phyloP scores from a whole-genome alignment of 371 early-diverging fungal genomes.

The Massospora cicadina region DNA sequence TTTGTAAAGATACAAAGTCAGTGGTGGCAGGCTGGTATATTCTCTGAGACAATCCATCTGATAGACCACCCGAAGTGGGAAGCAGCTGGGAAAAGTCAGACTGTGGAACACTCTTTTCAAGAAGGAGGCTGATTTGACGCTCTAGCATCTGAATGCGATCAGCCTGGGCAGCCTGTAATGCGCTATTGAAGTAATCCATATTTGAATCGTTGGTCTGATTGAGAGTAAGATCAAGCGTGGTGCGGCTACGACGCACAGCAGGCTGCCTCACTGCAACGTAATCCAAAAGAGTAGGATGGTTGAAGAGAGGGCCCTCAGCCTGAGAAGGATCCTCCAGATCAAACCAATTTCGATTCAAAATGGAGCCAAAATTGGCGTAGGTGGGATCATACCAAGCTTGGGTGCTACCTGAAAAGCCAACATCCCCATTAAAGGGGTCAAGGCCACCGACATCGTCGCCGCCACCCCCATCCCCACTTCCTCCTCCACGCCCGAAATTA shows the following conservation, averaged over 20 bases:
- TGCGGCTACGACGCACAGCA: neutral
- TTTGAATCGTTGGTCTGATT: neutral
- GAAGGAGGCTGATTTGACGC: neutral
- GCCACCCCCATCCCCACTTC: slow-evolving; percentile 11
- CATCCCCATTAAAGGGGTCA: neutral
- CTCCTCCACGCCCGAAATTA: slow-evolving; percentile 6
- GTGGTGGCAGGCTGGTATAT: neutral
- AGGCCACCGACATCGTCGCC: slow-evolving; percentile 11
- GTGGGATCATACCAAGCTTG: slow-evolving; percentile 7
- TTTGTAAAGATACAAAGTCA: neutral
- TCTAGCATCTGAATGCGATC: neutral
- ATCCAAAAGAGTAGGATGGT: neutral
- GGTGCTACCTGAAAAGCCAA: neutral
- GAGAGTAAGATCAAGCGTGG: neutral
- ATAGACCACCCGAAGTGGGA: neutral
- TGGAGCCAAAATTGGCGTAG: slow-evolving; percentile 7
- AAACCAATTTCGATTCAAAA: neutral
- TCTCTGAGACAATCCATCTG: neutral
- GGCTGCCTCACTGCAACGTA: neutral
- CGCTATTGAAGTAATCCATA: neutral
- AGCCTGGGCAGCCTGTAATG: neutral
- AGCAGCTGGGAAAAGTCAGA: neutral
- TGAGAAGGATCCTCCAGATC: neutral
- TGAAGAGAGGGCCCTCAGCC: neutral
- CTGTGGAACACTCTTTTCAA: neutral